These are phyloP conservation scores for Crucibulum laeve DNA, from an alignment of 768 basidiomycete species.

Conservation along the genomic window DNA sequence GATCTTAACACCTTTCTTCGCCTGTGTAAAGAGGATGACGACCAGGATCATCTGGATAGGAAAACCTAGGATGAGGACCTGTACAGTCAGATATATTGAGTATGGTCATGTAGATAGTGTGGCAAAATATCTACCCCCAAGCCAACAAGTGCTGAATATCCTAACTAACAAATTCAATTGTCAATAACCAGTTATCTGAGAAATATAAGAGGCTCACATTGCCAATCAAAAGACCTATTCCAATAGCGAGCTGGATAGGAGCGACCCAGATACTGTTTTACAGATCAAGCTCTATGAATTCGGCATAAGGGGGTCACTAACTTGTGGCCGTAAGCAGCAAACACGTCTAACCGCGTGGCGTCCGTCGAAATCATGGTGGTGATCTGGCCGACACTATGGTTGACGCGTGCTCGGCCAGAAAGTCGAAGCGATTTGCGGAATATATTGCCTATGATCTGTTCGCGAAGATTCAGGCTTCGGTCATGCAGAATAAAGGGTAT, in stretches of 20 bases:
- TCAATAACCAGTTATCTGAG: neutral
- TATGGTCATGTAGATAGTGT: slow-evolving; percentile 5
- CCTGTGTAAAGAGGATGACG: slow-evolving; percentile 36
- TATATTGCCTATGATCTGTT: slow-evolving; percentile 25
- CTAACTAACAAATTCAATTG: slow-evolving; percentile 25
- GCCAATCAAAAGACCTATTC: slow-evolving; percentile 43
- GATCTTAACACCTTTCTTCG: slow-evolving; percentile 40
- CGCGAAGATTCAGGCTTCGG: neutral
- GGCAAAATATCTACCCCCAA: slow-evolving; percentile 28
- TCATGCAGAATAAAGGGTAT: neutral
- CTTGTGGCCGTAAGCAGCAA: slow-evolving; percentile 23
- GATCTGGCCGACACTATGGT: slow-evolving; percentile 45
- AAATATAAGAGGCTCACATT: slow-evolving; percentile 25
- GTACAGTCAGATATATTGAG: neutral
- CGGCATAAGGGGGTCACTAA: slow-evolving; percentile 7
- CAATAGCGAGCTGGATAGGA: slow-evolving; percentile 40
- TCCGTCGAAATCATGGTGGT: slow-evolving; percentile 51
- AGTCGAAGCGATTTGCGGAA: slow-evolving; percentile 51
- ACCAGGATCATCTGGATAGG: slow-evolving; percentile 43
- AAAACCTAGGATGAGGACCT: slow-evolving; percentile 44
- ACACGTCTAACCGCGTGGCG: slow-evolving; percentile 35
- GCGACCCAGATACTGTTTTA: slow-evolving; percentile 25
- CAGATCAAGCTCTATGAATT: neutral
- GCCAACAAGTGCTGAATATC: slow-evolving; percentile 52
- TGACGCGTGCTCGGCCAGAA: slow-evolving; percentile 38